Conservation (phyloP, 2,329 filamentous ascomycete species). For the Arthrobotrys conoides region DNA sequence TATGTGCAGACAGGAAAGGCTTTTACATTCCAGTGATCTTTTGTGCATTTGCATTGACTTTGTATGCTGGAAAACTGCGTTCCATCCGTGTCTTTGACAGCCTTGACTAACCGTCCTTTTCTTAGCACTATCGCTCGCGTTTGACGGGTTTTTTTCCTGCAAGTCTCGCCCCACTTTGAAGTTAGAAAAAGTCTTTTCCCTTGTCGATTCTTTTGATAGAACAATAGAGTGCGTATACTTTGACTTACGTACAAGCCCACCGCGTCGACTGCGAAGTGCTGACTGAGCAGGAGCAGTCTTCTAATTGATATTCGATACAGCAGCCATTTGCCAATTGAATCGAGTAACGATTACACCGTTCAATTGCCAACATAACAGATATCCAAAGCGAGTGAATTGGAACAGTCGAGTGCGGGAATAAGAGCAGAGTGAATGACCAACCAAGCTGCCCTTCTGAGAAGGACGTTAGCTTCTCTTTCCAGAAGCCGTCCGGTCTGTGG, state of each 20-base stretch:
- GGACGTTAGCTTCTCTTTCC: slow-evolving; percentile 59
- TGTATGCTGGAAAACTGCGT: not conserved
- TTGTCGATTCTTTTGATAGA: not conserved
- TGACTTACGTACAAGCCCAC: not conserved
- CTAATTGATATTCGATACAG: not conserved
- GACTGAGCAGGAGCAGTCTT: not conserved
- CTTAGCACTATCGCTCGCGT: slow-evolving; percentile 8
- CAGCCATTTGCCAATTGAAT: slow-evolving; percentile 23
- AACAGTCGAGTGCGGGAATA: slow-evolving; percentile 27
- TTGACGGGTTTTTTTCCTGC: slow-evolving; percentile 24
- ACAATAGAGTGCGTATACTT: not conserved
- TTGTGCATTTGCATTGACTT: slow-evolving; percentile 23
- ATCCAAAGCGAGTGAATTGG: not conserved
- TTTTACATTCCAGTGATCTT: slow-evolving; percentile 27
- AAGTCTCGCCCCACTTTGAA: not conserved
- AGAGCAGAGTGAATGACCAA: slow-evolving; percentile 49
- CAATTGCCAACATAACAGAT: not conserved
- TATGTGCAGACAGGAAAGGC: slow-evolving; percentile 10
- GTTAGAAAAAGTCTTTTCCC: slow-evolving; percentile 3
- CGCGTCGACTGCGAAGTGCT: slow-evolving; percentile 4
- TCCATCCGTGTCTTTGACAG: slow-evolving; percentile 19
- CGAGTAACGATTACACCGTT: slow-evolving; percentile 10
- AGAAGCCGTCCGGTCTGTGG: slow-evolving; percentile 39
- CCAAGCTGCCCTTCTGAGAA: slow-evolving; percentile 62
- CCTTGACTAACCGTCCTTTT: slow-evolving; percentile 44